Percentiles rank a stretch among this genome's conserved stretches.
Conservation (phyloP, 2,329 filamentous ascomycete species). For the Byssoonygena ceratinophila region DNA sequence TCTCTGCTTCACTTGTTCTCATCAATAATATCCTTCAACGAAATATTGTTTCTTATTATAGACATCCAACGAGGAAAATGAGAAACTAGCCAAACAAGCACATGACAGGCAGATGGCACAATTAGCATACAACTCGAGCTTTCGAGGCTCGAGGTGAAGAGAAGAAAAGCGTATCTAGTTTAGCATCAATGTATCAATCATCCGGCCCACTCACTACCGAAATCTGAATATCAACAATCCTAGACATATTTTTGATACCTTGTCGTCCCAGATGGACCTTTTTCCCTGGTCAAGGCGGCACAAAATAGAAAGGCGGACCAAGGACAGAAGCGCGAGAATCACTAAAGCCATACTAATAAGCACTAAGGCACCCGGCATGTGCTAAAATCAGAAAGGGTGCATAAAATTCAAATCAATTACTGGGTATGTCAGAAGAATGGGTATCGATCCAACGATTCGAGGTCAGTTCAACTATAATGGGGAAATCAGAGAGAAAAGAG, state of each 20-base stretch:
- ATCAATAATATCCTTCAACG: no score
- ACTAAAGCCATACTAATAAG: conserved; percentile 7
- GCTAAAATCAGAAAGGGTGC: conserved; percentile 1
- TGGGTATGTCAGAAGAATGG: conserved; percentile 10
- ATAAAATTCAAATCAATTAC: background rate
- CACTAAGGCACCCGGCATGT: conserved; percentile 3
- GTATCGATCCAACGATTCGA: conserved; percentile 12
- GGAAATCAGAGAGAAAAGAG: background rate
- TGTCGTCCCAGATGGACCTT: background rate
- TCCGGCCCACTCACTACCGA: background rate
- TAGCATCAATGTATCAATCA: background rate
- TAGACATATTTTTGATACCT: background rate
- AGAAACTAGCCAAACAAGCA: conserved; percentile 3
- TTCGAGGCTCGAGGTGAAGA: background rate
- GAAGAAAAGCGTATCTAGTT: background rate
- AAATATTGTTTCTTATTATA: conserved; percentile 7
- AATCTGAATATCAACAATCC: background rate
- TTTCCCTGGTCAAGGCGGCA: background rate
- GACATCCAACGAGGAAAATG: background rate
- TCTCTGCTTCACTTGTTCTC: no score
- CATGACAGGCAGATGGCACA: conserved; percentile 2
- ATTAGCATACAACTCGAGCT: background rate
- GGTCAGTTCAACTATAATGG: background rate
- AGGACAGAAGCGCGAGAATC: background rate
- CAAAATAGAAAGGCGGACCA: background rate